Evolutionary conservation across 345 rosid species (phyloP), one percentile per base, ranked within the genome.

Genomic region (Syzygium aromaticum): DNA sequence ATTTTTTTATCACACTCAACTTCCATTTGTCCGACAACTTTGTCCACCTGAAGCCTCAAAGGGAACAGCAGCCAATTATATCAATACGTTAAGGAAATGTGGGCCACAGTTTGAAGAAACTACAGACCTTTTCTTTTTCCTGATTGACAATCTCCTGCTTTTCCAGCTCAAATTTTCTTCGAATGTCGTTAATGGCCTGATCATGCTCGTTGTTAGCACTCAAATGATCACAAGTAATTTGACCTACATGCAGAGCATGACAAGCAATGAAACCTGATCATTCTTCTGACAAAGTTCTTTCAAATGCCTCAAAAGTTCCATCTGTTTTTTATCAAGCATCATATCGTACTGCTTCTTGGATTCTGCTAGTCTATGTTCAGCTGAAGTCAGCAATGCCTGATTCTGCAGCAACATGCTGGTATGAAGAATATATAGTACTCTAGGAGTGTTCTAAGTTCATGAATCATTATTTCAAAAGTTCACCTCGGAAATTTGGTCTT

Each of bases 231-330:
- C 46, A 86, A 27, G 56, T 38, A 52, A 40, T 40, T 30, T 51
- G 16, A 51, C 51, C 84, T 86, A 46, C 84, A 89, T 87, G 85
- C 25, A 86, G 87, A 38, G 40, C 82, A 86, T 87, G 30, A 59
- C 61, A 84, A 83, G 52, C 7, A 85, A 85, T 86, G 73, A 86
- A 84, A 96, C 99, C 98, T 95, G 96, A 88, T 97, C 99, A 89
- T 96, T 97, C 89, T 94, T 96, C 90, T 92, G 98, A 91, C 97
- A 95, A 88, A 96, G 91, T 88, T 97, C 99, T 93, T 96, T 95
- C 94, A 97, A 90, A 88, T 96, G 99, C 91, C 94, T 92, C 59
- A 98, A 95, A 63, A 96, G 89, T 89, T 96, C 99, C 91, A 92
- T 88, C 89, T 96, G 95, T 88, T 97, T 97, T 88, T 92, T 93